Percentiles rank a stretch among this genome's conserved stretches.
Evolutionary conservation across 1,284 basidiomycete genomes (phyloP).

Genomic region (Cutaneotrichosporon sp.): DNA sequence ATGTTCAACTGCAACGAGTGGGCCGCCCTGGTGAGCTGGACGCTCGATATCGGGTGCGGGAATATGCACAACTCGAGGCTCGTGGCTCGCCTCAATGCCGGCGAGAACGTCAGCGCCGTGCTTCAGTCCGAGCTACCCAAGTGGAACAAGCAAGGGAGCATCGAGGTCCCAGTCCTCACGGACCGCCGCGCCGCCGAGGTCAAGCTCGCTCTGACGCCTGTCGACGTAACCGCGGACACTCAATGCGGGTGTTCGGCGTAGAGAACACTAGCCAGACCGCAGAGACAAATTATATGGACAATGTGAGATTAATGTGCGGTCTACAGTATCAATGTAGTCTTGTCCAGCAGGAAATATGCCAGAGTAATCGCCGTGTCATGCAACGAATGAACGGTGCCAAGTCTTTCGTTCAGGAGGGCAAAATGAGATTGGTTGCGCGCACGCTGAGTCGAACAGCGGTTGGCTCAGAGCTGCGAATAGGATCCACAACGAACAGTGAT

Average conservation of each 20-base stretch:
- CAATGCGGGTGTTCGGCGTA: not conserved
- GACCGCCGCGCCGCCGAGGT: not conserved
- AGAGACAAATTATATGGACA: no score
- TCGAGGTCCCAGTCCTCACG: not conserved
- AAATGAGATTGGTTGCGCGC: not conserved
- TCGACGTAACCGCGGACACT: not conserved
- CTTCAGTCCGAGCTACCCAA: not conserved
- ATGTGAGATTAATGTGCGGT: not conserved
- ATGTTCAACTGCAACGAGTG: not conserved
- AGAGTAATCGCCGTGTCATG: no score
- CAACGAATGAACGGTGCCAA: no score
- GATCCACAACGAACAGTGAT: constrained; percentile 2
- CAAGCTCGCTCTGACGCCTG: not conserved
- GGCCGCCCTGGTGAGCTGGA: not conserved
- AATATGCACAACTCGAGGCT: not conserved
- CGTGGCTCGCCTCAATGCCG: not conserved
- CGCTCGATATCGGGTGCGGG: not conserved
- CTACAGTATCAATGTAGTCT: not conserved
- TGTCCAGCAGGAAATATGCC: not conserved
- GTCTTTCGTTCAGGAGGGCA: not conserved
- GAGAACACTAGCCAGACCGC: not conserved
- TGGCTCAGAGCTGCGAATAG: constrained; percentile 1
- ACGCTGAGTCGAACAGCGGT: constrained; percentile 3
- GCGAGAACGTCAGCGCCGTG: not conserved
- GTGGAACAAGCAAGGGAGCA: not conserved